Evolutionary conservation across 768 basidiomycete species (phyloP), one percentile per base, ranked within the genome.

Genomic region (Rhodotorula paludigena): DNA sequence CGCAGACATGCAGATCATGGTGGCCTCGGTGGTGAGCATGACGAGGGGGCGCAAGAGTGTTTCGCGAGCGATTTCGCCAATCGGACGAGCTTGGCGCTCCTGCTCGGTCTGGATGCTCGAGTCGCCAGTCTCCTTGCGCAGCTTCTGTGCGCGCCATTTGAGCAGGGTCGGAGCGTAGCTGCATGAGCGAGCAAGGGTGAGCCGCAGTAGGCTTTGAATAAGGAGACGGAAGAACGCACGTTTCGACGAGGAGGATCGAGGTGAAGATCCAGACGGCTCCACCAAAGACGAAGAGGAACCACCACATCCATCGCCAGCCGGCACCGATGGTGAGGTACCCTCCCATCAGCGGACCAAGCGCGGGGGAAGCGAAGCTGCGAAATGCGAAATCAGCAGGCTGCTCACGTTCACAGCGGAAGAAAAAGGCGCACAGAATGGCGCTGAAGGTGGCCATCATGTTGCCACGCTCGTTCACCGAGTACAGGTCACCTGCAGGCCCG

Each of bases 221-320:
- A 25, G 47, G 30, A 28, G 14, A 12, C 8, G 5, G 45, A 23
- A 7, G 10, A 33, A 39, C 58, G 58, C 12, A 60, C 14, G 87
- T 88, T 77, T 89, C 87, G 0, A 85, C 85, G 0, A 87, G 78
- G 64, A 82, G 74, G 48, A 76, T 25, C 11, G 77, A 77, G 58
- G 77, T 76, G 45, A 74, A 73, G 41, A 73, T 63, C 70, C 76
- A 47, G 35, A 64, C n/a, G 63, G 72, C 49, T 54, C 66, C 72
- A 55, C 68, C 66, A 35, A 76, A 61, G 33, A 69, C 39, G 28
- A 51, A 38, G 32, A 52, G 11, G 7, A 25, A 9, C 49, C 32
- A 64, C 79, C 85, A 87, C 2, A 87, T 80, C 84, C 84, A 86
- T 71, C 85, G 74, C 86, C 87, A 89, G 14, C 81, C 82, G 16